Evolutionary conservation across 768 basidiomycete species (phyloP).

Genomic region (Tulasnella calospora): DNA sequence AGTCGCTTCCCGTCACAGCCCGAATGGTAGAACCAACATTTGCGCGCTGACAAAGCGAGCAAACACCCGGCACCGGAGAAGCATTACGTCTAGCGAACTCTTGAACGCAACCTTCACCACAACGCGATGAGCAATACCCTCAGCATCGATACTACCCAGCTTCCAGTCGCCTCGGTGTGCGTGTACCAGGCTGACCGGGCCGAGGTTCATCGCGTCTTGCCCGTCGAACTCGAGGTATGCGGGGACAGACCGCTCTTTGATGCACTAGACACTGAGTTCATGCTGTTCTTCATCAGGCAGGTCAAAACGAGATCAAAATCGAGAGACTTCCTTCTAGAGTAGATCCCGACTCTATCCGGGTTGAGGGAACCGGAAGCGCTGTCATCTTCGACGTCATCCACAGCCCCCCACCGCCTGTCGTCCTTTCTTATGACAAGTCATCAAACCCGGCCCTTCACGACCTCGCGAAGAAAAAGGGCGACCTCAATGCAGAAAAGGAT

Average conservation of each 20-base stretch:
- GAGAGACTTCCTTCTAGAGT: slow-evolving; percentile 18
- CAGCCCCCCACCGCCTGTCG: slow-evolving; percentile 6
- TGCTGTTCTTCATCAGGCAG: not conserved
- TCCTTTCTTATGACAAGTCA: not conserved
- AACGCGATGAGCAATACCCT: slow-evolving; percentile 21
- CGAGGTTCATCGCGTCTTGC: slow-evolving; percentile 19
- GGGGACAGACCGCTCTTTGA: not conserved
- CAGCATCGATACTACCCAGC: slow-evolving; percentile 26
- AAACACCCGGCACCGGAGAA: not conserved
- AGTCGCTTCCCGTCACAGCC: not conserved
- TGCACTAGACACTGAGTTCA: not conserved
- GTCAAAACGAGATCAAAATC: slow-evolving; percentile 24
- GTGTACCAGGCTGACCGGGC: slow-evolving; percentile 27
- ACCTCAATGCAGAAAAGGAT: slow-evolving; percentile 10
- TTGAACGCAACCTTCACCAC: not conserved
- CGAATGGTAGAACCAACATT: not conserved
- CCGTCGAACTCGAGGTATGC: slow-evolving; percentile 26
- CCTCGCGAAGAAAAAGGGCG: not conserved
- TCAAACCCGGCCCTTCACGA: not conserved
- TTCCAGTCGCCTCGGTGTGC: slow-evolving; percentile 20
- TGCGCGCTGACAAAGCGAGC: not conserved
- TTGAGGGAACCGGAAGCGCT: slow-evolving; percentile 25
- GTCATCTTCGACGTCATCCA: slow-evolving; percentile 27
- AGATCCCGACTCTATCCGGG: slow-evolving; percentile 22
- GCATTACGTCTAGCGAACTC: not conserved